Evolutionary conservation across 768 basidiomycete genomes (phyloP).

Genomic region (Lactarius psammicola): DNA sequence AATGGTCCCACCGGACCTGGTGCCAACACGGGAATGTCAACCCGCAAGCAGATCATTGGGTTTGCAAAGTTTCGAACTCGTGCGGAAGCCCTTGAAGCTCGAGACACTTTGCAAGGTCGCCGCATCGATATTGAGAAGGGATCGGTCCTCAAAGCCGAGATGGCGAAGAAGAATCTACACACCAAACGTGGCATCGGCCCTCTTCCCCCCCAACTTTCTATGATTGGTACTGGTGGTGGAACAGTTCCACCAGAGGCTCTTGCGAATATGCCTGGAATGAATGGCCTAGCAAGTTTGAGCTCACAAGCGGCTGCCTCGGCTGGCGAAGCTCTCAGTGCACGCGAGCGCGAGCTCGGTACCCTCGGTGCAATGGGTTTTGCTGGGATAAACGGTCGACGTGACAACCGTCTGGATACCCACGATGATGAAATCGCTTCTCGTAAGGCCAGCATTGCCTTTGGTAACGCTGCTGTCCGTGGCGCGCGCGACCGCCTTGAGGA

Average conservation of each 20-base stretch:
- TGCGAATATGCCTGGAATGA: conserved; percentile 34
- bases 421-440: conserved; percentile 52
- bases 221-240: conserved; percentile 28
- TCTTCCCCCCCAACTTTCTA: conserved; percentile 28
- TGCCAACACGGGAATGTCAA: conserved; percentile 40
- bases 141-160: conserved; percentile 92
- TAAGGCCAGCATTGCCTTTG: conserved; percentile 41
- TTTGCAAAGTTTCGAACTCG: conserved; percentile 94
- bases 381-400: conserved; percentile 30
- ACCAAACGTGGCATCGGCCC: conserved; percentile 86
- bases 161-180: conserved; percentile 99
- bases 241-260: conserved; percentile 27
- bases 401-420: conserved; percentile 35
- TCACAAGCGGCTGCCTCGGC: conserved; percentile 15
- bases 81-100: conserved; percentile 81
- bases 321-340: conserved; percentile 38
- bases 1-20: conserved; percentile 23
- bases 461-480: conserved; percentile 46
- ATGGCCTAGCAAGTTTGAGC: conserved; percentile 24
- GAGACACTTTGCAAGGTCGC: conserved; percentile 84
- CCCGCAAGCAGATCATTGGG: conserved; percentile 95
- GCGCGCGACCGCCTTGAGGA: conserved; percentile 63
- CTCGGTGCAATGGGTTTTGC: conserved; percentile 49
- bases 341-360: conserved; percentile 49
- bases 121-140: conserved; percentile 93